Conservation (phyloP, 2,329 filamentous ascomycete genomes). For the Trichophyton verrucosum region DNA sequence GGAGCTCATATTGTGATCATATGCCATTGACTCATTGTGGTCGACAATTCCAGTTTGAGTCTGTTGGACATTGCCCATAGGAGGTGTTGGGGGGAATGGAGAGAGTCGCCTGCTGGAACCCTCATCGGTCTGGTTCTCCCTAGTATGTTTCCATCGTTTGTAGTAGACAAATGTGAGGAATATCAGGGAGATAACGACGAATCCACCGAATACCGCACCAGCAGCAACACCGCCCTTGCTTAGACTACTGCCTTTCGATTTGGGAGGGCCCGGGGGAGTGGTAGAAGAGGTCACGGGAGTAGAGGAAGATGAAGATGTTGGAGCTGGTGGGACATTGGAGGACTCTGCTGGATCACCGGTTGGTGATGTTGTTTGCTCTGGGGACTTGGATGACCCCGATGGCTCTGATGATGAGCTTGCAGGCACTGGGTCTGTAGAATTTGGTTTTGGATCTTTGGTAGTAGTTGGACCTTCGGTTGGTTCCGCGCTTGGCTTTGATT, state of each 20-base stretch:
- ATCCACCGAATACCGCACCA: slow-evolving; percentile 13
- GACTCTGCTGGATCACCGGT: background rate
- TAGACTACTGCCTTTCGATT: background rate
- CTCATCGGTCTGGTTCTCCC: slow-evolving; percentile 7
- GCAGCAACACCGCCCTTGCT: slow-evolving; percentile 11
- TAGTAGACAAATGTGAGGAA: slow-evolving; percentile 11
- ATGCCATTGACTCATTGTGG: background rate
- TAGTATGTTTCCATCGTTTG: slow-evolving; percentile 10
- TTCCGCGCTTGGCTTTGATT: background rate
- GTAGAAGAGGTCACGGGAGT: slow-evolving; percentile 4
- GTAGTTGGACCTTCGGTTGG: background rate
- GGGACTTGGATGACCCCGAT: background rate
- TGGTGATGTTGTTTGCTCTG: background rate
- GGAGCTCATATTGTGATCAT: background rate
- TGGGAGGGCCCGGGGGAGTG: background rate
- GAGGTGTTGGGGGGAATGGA: slow-evolving; percentile 5
- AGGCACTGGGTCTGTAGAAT: background rate
- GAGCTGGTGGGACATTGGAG: background rate
- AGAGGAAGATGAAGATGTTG: background rate
- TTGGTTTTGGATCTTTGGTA: background rate
- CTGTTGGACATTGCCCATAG: slow-evolving; percentile 6
- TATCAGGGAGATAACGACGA: slow-evolving; percentile 10
- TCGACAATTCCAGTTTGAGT: slow-evolving; percentile 3
- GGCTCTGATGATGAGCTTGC: background rate
- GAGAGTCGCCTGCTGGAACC: background rate